Evolutionary conservation across 495 filamentous ascomycete species (phyloP), one percentile per base, ranked within the genome.

Genomic region (Podospora fimiseda): DNA sequence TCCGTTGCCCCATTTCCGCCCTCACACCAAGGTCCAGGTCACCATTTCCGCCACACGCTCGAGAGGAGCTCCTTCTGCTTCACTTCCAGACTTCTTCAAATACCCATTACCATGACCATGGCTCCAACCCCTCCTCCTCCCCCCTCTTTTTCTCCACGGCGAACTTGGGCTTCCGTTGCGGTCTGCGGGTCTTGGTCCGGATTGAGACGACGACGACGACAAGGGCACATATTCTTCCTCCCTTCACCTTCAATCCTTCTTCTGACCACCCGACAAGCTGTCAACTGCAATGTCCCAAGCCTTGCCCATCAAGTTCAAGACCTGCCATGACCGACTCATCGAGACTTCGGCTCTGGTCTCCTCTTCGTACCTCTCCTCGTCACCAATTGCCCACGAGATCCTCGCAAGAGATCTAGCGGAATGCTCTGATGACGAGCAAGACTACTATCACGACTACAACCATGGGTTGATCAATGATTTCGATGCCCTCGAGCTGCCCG

Each of bases 331-430:
- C 20, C 43, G 37, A 18, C 4, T 43, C 9, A 14, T 44, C 19
- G 57, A 56, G 50, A 36, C 67, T 14, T 64, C 60, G 21, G 60
- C 63, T 1, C 79, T 78, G 55, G 63, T 59, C 43, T 51, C 68
- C n/a, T 74, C 78, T 36, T 82, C 57, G 8, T 59, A 59, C 43
- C 53, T 59, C 27, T 49, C 57, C 21, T 43, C 48, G 6, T 55
- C 81, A 2, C 81, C 83, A 8, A 75, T 87, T 36, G 87, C 84
- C 1, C 78, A 84, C 49, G 76, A 80, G 21, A 81, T 85, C 19
- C 79, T 90, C 66, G 83, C 83, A 5, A 78, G 80, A 23, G 87
- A 91, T 62, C 55, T 89, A 6, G 79, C 80, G 18, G 79, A 81
- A 27, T 74, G 54, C 67, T 69, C 60, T 15, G 63, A 81, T 15